phyloP scores from a whole-genome alignment of 139 green algal species.

The Coelastrella sp. region DNA sequence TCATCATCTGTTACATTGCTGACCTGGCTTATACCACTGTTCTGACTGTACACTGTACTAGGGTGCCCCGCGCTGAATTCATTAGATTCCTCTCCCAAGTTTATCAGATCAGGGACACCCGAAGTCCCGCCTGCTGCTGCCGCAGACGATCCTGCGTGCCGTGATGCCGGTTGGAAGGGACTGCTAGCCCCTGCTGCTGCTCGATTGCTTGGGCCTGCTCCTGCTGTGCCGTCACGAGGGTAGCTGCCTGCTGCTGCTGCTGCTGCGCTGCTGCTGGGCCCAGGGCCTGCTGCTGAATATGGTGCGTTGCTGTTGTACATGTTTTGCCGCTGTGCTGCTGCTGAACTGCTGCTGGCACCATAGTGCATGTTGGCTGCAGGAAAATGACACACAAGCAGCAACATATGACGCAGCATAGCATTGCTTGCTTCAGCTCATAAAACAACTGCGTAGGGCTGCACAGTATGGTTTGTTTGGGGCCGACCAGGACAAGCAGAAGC shows the following conservation, averaged over 20 bases:
- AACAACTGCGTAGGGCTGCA: too few relatives aligned
- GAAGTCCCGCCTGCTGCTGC: not conserved
- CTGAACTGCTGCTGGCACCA: not conserved
- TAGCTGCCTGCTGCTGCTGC: not conserved
- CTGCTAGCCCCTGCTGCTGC: not conserved
- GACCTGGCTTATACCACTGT: conserved; percentile 17
- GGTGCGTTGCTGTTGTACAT: not conserved
- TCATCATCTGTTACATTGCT: conserved; percentile 32
- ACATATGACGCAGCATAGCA: not conserved
- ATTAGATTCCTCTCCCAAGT: conserved; percentile 10
- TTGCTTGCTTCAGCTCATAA: not conserved
- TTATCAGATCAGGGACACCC: conserved; percentile 35
- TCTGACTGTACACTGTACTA: not conserved
- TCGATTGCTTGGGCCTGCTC: not conserved
- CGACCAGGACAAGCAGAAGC: too few relatives aligned
- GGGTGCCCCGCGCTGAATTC: not conserved
- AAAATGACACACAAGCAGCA: not conserved
- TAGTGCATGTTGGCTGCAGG: conserved; percentile 16
- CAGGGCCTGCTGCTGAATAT: not conserved
- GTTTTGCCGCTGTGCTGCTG: conserved; percentile 14
- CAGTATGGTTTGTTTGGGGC: too few relatives aligned
- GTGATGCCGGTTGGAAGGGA: conserved; percentile 7
- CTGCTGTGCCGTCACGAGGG: not conserved
- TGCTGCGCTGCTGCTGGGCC: not conserved
- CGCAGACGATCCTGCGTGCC: not conserved